phyloP scores from a whole-genome alignment of 2,329 filamentous ascomycete genomes.

The Myrmaecium sp. region DNA sequence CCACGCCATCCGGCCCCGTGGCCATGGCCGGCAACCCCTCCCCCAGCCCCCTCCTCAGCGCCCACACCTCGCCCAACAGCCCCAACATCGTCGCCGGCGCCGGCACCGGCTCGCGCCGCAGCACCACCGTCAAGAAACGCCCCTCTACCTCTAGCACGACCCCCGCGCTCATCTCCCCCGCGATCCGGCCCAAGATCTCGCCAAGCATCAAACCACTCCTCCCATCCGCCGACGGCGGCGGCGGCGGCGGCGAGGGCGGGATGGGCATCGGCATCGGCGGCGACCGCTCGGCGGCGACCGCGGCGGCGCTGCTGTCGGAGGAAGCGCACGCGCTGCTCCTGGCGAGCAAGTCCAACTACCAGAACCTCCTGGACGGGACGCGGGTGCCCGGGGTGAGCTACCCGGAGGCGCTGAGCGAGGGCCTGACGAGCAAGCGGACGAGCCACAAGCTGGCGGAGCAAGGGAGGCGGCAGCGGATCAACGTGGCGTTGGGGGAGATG shows the following conservation, averaged over 20 bases:
- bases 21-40: slow-evolving; percentile 12
- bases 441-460: slow-evolving; percentile 98
- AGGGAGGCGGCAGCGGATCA: slow-evolving; percentile 86
- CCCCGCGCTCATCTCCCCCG: slow-evolving; percentile 60
- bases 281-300: no score
- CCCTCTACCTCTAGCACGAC: slow-evolving; percentile 44
- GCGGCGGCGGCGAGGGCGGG: no score
- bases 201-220: slow-evolving; percentile 86
- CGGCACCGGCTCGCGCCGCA: no score
- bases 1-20: slow-evolving; percentile 23
- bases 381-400: slow-evolving; percentile 80
- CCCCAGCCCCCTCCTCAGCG: slow-evolving; percentile 37
- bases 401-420: slow-evolving; percentile 78
- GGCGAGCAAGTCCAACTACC: slow-evolving; percentile 92
- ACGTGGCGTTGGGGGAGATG: slow-evolving; percentile 82
- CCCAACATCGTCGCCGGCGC: no score
- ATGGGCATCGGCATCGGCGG: no score
- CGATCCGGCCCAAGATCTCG: slow-evolving; percentile 74
- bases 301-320: slow-evolving; percentile 26
- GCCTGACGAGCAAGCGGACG: slow-evolving; percentile 87
- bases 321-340: slow-evolving; percentile 57
- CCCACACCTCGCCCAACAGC: slow-evolving; percentile 37
- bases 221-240: slow-evolving; percentile 25
- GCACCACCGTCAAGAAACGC: slow-evolving; percentile 50
- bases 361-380: slow-evolving; percentile 90